Evolutionary conservation across 148 eudicot genomes (phyloP), one percentile per base, ranked within the genome.

Genomic region (Pharnaceum exiguum): DNA sequence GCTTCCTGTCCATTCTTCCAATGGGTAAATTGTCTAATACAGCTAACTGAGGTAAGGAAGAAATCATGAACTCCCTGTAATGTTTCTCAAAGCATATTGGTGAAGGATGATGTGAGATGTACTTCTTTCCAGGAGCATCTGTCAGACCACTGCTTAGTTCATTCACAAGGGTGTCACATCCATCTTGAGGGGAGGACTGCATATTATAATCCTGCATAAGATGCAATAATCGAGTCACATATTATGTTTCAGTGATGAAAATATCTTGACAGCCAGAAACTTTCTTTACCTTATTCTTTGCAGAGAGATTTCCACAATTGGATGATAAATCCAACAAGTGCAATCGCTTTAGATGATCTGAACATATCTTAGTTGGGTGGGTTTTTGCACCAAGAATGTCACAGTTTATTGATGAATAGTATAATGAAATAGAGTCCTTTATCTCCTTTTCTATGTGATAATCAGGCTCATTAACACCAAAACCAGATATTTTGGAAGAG

Each of bases 41-140:
- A 52, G 72, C 66, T 57, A 91, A 60, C 28, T 39, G 59, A 18
- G 94, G 87, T 47, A 87, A 69, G 52, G 94, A 82, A 74, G 85
- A 79, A 62, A 87, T 67, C 82, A 82, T 64, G 76, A 70, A 91
- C 40, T 81, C 96, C 64, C 97, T 75, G 39, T 87, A 91, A 68
- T 82, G 70, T 71, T 78, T 91, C 66, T 87, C 84, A 54, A 69
- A 85, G 79, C 96, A 91, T 73, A 91, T 65, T 36, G 94, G 96
- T 23, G 97, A 87, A 50, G 96, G 76, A 70, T 91, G 82, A 75
- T 75, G 76, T 51, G 84, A 77, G 25, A 77, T 71, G 61, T 71
- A 82, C 71, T 73, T 75, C 39, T 63, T 70, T 10, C 45, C 51
- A 37, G 38, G 35, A 19, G 62, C 31, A 51, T 46, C 50, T 4